Conservation (phyloP, 2,329 filamentous ascomycete species). For the Cercospora sp. region DNA sequence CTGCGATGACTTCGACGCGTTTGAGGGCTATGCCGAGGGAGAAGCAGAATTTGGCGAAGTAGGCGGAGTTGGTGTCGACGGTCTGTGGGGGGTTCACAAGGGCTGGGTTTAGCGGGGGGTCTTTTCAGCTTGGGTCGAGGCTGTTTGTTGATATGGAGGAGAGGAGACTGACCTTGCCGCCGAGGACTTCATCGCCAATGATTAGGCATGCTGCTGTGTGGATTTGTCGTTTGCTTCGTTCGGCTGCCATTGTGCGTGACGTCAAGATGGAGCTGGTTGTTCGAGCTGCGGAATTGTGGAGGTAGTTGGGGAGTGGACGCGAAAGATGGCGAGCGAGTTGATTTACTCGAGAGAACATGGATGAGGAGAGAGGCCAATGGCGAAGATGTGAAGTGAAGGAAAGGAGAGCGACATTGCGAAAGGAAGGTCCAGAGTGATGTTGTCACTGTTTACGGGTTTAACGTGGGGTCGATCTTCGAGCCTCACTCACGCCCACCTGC, state of each 20-base stretch:
- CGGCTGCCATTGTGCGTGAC: slow-evolving; percentile 47
- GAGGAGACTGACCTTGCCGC: slow-evolving; percentile 71
- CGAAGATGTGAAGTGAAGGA: background rate
- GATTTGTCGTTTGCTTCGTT: slow-evolving; percentile 66
- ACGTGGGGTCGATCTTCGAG: slow-evolving; percentile 1
- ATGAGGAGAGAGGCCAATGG: slow-evolving; percentile 3
- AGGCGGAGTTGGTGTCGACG: slow-evolving; percentile 66
- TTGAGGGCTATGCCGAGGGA: slow-evolving; percentile 68
- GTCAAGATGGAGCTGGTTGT: slow-evolving; percentile 47
- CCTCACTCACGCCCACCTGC: slow-evolving; percentile 2
- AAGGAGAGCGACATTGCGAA: background rate
- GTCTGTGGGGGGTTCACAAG: slow-evolving; percentile 48
- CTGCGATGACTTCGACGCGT: slow-evolving; percentile 87
- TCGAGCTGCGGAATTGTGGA: slow-evolving; percentile 41
- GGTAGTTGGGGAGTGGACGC: slow-evolving; percentile 60
- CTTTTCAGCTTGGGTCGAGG: background rate
- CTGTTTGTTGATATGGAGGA: background rate
- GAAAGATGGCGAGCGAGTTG: slow-evolving; percentile 73
- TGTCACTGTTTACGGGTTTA: slow-evolving; percentile 4
- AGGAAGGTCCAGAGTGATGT: background rate
- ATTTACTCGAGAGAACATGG: slow-evolving; percentile 75
- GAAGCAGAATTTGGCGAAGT: slow-evolving; percentile 67
- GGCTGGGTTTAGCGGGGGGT: slow-evolving; percentile 2
- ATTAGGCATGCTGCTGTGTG: slow-evolving; percentile 89
- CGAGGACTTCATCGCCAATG: slow-evolving; percentile 95